phyloP scores from a whole-genome alignment of 768 basidiomycete species.

The Auricularia heimuer region DNA sequence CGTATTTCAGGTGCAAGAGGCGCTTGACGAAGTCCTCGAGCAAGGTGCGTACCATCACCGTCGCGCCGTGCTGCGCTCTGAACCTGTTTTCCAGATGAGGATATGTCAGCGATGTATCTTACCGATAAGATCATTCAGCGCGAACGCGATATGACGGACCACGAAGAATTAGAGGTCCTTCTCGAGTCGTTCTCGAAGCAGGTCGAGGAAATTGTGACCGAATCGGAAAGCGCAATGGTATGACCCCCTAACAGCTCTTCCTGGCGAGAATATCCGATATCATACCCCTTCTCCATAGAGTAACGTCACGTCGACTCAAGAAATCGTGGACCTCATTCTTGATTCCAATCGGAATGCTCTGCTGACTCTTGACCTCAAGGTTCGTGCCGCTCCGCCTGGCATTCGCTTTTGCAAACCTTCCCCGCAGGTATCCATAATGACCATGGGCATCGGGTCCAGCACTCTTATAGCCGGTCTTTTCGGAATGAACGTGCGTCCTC shows the following conservation, averaged over 20 bases:
- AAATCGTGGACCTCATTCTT: slow-evolving; percentile 92
- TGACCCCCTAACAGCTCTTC: slow-evolving; percentile 10
- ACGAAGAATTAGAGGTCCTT: slow-evolving; percentile 86
- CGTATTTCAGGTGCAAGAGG: slow-evolving; percentile 63
- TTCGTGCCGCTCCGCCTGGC: slow-evolving; percentile 19
- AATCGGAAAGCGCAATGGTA: slow-evolving; percentile 81
- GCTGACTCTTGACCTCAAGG: slow-evolving; percentile 84
- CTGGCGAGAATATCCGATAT: neutral
- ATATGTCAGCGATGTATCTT: slow-evolving; percentile 91
- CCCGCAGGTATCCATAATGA: slow-evolving; percentile 77
- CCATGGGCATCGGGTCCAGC: slow-evolving; percentile 85
- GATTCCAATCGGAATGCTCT: slow-evolving; percentile 93
- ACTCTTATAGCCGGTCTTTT: slow-evolving; percentile 86
- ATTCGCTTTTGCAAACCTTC: neutral
- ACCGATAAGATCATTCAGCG: slow-evolving; percentile 66
- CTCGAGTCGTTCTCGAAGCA: slow-evolving; percentile 95
- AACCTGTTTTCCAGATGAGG: slow-evolving; percentile 56
- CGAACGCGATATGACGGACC: slow-evolving; percentile 61
- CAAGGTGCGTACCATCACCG: slow-evolving; percentile 48
- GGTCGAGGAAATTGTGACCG: slow-evolving; percentile 92
- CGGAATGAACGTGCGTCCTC: slow-evolving; percentile 82
- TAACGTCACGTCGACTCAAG: slow-evolving; percentile 95
- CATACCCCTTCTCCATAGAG: slow-evolving; percentile 34
- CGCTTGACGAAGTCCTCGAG: slow-evolving; percentile 82
- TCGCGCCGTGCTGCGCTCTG: neutral